Percentiles rank a stretch among this genome's conserved stretches.
Conservation (phyloP, 1,284 basidiomycete genomes). For the Malassezia slooffiae region DNA sequence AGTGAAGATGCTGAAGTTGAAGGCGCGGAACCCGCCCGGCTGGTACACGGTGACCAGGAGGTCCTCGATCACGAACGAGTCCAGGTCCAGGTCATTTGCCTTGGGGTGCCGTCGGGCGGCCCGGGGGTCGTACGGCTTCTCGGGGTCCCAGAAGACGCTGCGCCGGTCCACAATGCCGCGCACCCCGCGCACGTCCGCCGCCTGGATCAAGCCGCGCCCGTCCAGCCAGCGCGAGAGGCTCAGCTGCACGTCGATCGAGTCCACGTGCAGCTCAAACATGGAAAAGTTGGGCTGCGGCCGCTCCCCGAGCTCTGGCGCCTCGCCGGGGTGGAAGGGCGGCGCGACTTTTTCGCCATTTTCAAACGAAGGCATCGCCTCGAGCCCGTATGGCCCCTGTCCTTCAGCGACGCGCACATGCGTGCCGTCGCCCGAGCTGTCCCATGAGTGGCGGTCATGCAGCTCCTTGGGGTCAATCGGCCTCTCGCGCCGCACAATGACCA, state of each 20-base stretch:
- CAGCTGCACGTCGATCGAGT: slow-evolving; percentile 91
- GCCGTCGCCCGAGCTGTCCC: slow-evolving; percentile 7
- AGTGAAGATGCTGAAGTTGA: slow-evolving; percentile 83
- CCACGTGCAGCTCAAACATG: slow-evolving; percentile 49
- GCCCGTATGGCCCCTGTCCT: no score
- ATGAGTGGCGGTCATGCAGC: slow-evolving; percentile 18
- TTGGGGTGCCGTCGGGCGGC: slow-evolving; percentile 63
- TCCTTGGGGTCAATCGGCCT: slow-evolving; percentile 31
- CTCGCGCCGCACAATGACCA: slow-evolving; percentile 78
- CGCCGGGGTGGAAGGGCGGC: slow-evolving; percentile 30
- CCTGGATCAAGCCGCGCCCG: slow-evolving; percentile 82
- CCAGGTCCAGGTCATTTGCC: slow-evolving; percentile 82
- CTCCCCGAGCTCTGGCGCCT: slow-evolving; percentile 10
- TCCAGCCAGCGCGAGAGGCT: slow-evolving; percentile 86
- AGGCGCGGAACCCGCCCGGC: slow-evolving; percentile 76
- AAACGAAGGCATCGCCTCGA: slow-evolving; percentile 12
- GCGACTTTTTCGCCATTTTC: slow-evolving; percentile 38
- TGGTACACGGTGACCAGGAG: slow-evolving; percentile 90
- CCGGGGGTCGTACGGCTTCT: slow-evolving; percentile 64
- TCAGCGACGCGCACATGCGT: no score
- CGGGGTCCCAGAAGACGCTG: slow-evolving; percentile 75
- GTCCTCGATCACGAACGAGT: slow-evolving; percentile 79
- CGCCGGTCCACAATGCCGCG: slow-evolving; percentile 85
- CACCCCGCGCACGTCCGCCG: slow-evolving; percentile 84
- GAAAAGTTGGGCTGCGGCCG: slow-evolving; percentile 39